Percentiles rank a stretch among this genome's conserved stretches.
These are phyloP conservation scores for Cadophora luteo-olivacea DNA, from an alignment of 2,329 filamentous ascomycete genomes.

Conservation along the genomic window DNA sequence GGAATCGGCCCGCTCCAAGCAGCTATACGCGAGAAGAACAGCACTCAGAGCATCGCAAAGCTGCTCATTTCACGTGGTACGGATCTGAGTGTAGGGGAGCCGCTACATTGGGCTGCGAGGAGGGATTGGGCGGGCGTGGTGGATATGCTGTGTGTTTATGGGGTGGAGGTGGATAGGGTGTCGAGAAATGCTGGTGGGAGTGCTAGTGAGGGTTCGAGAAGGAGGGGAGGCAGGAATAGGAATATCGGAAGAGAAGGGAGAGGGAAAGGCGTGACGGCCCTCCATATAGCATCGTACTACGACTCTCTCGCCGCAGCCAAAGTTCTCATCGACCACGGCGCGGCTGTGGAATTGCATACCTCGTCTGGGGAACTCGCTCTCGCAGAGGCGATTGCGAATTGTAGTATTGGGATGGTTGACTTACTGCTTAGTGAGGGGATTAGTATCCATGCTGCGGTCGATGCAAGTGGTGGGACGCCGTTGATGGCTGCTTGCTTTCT, in stretches of 20 bases:
- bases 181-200: not conserved
- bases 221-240: not conserved
- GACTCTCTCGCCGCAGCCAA: not conserved
- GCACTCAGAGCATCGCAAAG: not conserved
- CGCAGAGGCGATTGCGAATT: not conserved
- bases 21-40: not conserved
- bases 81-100: not conserved
- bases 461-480: not conserved
- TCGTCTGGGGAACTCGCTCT: not conserved
- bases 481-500: constrained; percentile 5
- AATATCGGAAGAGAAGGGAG: no score
- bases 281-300: constrained; percentile 1
- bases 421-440: not conserved
- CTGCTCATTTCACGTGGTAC: not conserved
- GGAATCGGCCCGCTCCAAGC: not conserved
- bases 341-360: not conserved
- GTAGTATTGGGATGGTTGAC: not conserved
- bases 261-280: not conserved
- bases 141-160: not conserved
- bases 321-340: constrained; percentile 1
- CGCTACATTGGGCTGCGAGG: not conserved
- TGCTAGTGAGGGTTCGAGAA: not conserved
- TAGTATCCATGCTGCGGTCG: not conserved
- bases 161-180: not conserved
- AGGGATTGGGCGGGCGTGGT: not conserved